Evolutionary conservation across 2,329 filamentous ascomycete species (phyloP), one percentile per base, ranked within the genome.

Genomic region (Madurella fahalii): DNA sequence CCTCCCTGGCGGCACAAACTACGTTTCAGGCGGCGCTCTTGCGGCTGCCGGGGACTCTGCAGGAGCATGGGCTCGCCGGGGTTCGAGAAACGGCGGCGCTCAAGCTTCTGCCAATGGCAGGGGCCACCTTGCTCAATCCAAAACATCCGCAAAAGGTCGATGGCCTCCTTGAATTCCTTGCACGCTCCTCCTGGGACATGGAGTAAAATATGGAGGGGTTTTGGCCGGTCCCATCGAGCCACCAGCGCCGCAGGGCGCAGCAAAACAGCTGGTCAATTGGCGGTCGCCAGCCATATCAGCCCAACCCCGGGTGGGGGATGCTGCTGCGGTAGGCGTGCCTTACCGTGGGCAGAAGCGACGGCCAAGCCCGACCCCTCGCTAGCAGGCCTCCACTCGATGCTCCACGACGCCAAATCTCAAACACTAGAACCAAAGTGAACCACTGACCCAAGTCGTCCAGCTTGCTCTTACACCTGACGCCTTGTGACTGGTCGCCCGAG

Each of bases 401-500:
- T 58, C 60, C 60, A 63, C 59, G 58, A 57, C 58, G 43, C 47
- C 56, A 52, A 61, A 60, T 50, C 59, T 65, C 61, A 65, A 65
- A 65, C 63, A 63, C 60, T 61, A 53, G 61, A 57, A 56, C 63
- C 60, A 64, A 64, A 25, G 41, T 59, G 57, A 45, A 49, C 39
- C 34, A 50, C 49, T 25, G 25, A 25, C 25, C 25, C 25, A 25
- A 54, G 51, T 53, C 51, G 42, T 37, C 55, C 54, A 56, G 42
- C 54, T 53, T 31, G 12, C 40, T 34, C 40, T 18, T 40, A 54
- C 34, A 37, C 40, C 56, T 54, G 57, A 59, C 58, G 56, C 34
- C 58, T 54, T 60, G 58, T 59, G 58, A 63, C 60, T 52, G 55
- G 52, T 60, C 64, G 61, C 69, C 66, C 70, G 68, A 67, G 65